Conservation (phyloP, 495 filamentous ascomycete genomes). For the Hyaloscypha variabilis region DNA sequence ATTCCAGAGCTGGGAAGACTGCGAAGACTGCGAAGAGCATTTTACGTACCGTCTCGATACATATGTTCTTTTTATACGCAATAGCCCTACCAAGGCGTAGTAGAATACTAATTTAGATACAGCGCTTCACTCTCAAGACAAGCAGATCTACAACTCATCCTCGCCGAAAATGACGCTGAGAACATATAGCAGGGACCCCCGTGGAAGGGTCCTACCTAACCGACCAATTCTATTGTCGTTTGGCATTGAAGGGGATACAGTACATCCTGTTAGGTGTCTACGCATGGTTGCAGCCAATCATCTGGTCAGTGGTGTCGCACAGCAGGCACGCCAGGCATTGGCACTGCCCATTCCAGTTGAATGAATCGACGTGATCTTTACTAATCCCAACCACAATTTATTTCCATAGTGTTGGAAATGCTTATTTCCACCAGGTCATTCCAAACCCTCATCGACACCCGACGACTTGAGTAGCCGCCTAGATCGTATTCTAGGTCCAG, state of each 20-base stretch:
- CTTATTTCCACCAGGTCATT: constrained; percentile 20
- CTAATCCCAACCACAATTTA: constrained; percentile 17
- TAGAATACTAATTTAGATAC: no score
- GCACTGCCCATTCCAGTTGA: constrained; percentile 14
- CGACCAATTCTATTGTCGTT: not conserved
- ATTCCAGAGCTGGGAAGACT: constrained; percentile 18
- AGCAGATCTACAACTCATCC: no score
- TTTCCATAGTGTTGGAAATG: constrained; percentile 14
- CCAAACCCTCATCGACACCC: constrained; percentile 16
- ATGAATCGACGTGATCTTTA: constrained; percentile 19
- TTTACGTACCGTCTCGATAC: no score
- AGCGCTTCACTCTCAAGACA: no score
- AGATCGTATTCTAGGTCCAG: constrained; percentile 21
- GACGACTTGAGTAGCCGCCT: constrained; percentile 22
- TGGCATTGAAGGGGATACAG: constrained; percentile 9
- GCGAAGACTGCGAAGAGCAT: no score
- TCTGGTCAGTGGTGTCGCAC: constrained; percentile 12
- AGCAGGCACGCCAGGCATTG: constrained; percentile 2
- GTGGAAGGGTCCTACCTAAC: constrained; percentile 3
- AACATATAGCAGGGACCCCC: constrained; percentile 1
- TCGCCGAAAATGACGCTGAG: not conserved
- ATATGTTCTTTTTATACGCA: no score
- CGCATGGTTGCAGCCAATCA: constrained; percentile 16
- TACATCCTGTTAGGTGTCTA: no score
- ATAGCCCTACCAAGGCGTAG: no score